A percentile compares a stretch with the other conserved stretches of the same genome.
Evolutionary conservation across 2,329 filamentous ascomycete species (phyloP).

Genomic region (Neophaeococcomyces mojaviensis): DNA sequence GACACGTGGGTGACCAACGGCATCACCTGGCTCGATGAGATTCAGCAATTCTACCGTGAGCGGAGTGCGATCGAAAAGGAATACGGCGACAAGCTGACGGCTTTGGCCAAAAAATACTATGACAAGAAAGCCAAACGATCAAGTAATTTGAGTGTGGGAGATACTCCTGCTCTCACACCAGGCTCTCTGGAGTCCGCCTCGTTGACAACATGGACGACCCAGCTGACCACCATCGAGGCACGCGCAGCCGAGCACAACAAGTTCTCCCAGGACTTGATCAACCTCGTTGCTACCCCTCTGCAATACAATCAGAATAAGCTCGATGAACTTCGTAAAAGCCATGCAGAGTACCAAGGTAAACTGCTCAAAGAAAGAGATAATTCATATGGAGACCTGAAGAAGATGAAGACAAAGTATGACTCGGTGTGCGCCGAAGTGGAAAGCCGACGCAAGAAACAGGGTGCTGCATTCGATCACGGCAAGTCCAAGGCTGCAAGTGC

Average conservation of each 20-base stretch:
- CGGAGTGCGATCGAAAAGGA: constrained; percentile 92
- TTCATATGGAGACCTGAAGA: constrained; percentile 77
- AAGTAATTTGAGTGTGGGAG: constrained; percentile 81
- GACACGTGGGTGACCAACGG: constrained; percentile 78
- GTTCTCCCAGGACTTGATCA: constrained; percentile 69
- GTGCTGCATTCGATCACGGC: constrained; percentile 76
- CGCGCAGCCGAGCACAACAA: constrained; percentile 83
- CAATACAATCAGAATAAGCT: constrained; percentile 67
- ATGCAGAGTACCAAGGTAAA: constrained; percentile 80
- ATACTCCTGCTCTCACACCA: constrained; percentile 85
- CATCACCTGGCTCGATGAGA: constrained; percentile 91
- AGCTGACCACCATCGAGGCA: constrained; percentile 81
- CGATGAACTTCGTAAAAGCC: constrained; percentile 86
- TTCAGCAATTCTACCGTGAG: constrained; percentile 96
- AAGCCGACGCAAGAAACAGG: constrained; percentile 86
- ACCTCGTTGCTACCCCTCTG: constrained; percentile 77
- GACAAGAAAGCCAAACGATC: constrained; percentile 93
- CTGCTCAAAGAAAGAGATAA: constrained; percentile 82
- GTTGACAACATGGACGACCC: constrained; percentile 92
- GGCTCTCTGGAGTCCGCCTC: constrained; percentile 95
- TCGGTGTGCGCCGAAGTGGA: constrained; percentile 89
- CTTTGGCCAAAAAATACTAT: constrained; percentile 89
- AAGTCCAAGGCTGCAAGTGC: constrained; percentile 84
- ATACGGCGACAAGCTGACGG: constrained; percentile 80
- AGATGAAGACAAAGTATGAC: constrained; percentile 90